phyloP scores from a whole-genome alignment of 768 basidiomycete genomes.

The Trametes coccinea region DNA sequence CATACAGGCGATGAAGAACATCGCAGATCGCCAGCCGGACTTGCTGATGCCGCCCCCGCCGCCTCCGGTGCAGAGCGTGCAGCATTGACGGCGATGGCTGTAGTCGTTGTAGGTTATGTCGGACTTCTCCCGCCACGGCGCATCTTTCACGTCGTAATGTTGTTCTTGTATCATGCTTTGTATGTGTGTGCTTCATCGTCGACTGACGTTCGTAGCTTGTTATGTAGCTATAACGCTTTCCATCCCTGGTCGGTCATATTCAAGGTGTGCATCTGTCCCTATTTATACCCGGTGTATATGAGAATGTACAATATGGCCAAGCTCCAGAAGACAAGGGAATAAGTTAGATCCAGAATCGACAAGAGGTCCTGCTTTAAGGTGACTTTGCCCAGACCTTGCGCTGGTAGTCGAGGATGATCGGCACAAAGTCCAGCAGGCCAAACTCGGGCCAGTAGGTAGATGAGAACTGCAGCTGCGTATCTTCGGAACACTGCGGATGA shows the following conservation, averaged over 20 bases:
- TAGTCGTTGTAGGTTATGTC: too few species aligned
- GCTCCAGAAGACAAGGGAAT: background rate
- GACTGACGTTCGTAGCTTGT: too few species aligned
- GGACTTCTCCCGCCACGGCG: too few species aligned
- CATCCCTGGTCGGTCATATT: too few species aligned
- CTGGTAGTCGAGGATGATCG: slow-evolving; percentile 88
- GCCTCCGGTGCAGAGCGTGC: slow-evolving; percentile 13
- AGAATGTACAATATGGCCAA: background rate
- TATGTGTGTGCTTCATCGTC: too few species aligned
- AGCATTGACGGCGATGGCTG: background rate
- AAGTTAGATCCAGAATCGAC: slow-evolving; percentile 3
- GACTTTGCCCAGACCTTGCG: slow-evolving; percentile 57
- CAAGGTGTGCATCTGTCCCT: background rate
- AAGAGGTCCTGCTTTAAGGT: background rate
- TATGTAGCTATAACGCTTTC: too few species aligned
- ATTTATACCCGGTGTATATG: background rate
- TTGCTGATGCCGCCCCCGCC: slow-evolving; percentile 9
- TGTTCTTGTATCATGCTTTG: too few species aligned
- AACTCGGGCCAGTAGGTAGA: slow-evolving; percentile 92
- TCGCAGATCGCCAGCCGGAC: slow-evolving; percentile 10
- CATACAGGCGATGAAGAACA: background rate
- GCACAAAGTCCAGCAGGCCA: slow-evolving; percentile 81
- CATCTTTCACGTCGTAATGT: too few species aligned
- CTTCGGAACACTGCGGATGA: slow-evolving; percentile 63
- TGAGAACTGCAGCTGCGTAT: slow-evolving; percentile 87